A percentile compares a stretch with the other conserved stretches of the same genome.
These are phyloP conservation scores for Corchorus capsularis DNA, from an alignment of 345 rosid genomes.

Conservation along the genomic window DNA sequence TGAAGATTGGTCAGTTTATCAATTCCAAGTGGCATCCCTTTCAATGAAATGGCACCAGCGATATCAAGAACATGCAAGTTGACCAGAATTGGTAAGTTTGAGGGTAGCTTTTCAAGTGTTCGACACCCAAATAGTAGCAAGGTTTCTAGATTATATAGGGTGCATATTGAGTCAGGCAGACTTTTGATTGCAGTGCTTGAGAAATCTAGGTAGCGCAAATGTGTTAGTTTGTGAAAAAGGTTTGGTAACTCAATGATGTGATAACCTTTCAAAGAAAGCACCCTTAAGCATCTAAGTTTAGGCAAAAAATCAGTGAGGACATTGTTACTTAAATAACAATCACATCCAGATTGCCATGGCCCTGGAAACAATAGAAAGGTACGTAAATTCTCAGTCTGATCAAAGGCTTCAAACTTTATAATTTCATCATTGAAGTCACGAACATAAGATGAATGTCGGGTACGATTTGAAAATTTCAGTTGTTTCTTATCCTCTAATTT, in stretches of 20 bases:
- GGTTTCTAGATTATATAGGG: no score
- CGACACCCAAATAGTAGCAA: not conserved
- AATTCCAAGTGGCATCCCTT: not conserved
- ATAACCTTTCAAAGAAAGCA: slow-evolving; percentile 38
- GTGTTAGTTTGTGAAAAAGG: slow-evolving; percentile 22
- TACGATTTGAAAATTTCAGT: not conserved
- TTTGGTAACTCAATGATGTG: slow-evolving; percentile 20
- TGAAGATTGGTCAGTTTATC: not conserved
- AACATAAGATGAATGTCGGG: slow-evolving; percentile 3
- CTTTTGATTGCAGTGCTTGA: not conserved
- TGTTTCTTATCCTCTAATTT: not conserved
- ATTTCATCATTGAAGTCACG: not conserved
- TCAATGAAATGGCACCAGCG: slow-evolving; percentile 3
- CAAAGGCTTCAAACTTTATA: no score
- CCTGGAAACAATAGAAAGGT: slow-evolving; percentile 38
- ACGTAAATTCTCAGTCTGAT: slow-evolving; percentile 18
- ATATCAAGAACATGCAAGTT: not conserved
- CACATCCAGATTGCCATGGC: slow-evolving; percentile 16
- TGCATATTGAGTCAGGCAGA: not conserved
- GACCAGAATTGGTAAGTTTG: not conserved
- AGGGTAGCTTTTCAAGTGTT: not conserved
- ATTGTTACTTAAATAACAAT: slow-evolving; percentile 17
- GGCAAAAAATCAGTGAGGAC: not conserved
- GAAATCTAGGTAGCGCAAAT: slow-evolving; percentile 41
- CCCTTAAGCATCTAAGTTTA: slow-evolving; percentile 31